Percentiles rank a stretch among this genome's conserved stretches.
Evolutionary conservation across 306 rosid genomes (phyloP).

Genomic region (Cyclanthera cordifolia): DNA sequence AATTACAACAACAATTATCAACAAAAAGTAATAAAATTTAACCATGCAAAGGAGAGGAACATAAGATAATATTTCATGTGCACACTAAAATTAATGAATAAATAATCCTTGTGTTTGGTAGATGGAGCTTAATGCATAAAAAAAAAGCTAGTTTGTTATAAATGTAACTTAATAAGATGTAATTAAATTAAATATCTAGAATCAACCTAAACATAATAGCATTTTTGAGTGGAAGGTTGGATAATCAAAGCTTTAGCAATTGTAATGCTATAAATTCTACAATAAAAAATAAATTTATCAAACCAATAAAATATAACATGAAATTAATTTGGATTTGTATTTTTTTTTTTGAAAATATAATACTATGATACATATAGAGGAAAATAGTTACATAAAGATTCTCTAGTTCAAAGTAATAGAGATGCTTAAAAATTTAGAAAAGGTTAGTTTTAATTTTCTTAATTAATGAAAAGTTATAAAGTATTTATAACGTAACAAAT

Average conservation of each 20-base stretch:
- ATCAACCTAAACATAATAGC: not conserved
- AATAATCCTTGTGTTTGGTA: not conserved
- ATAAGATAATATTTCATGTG: too few species aligned
- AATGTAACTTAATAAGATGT: not conserved
- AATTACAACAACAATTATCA: too few species aligned
- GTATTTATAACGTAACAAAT: not conserved
- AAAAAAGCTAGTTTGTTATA: not conserved
- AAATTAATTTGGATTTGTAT: not conserved
- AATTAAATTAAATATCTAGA: too few species aligned
- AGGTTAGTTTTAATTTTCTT: too few species aligned
- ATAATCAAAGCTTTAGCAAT: not conserved
- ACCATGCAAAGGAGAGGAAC: not conserved
- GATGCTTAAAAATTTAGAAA: too few species aligned
- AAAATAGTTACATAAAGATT: too few species aligned
- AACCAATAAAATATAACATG: not conserved
- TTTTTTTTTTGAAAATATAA: too few species aligned
- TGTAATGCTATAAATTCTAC: not conserved
- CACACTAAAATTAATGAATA: not conserved
- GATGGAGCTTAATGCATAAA: not conserved
- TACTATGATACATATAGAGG: too few species aligned
- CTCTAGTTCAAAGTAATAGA: too few species aligned
- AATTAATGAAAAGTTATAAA: not conserved
- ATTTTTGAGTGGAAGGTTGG: not conserved
- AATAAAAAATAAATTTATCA: not conserved
- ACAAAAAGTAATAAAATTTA: too few species aligned